phyloP scores from a whole-genome alignment of 768 basidiomycete genomes.

The Macrocybe gigantea region DNA sequence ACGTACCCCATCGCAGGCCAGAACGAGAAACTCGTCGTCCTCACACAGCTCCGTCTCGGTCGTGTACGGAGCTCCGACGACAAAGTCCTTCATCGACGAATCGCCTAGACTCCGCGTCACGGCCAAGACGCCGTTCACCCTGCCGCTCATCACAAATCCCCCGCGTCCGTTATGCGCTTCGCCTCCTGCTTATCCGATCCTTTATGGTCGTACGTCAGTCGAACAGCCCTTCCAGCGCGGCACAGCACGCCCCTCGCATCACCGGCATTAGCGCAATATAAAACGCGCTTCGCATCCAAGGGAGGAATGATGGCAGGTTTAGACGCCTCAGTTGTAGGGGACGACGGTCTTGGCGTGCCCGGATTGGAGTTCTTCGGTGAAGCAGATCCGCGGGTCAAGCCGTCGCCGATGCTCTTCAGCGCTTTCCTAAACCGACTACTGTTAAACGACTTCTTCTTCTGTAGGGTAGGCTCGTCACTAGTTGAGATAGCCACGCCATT shows the following conservation, averaged over 20 bases:
- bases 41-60: constrained; percentile 93
- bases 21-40: constrained; percentile 89
- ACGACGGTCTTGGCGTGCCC: constrained; percentile 27
- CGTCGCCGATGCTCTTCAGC: constrained; percentile 29
- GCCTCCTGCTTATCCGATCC: constrained; percentile 96
- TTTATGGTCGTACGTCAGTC: constrained; percentile 98
- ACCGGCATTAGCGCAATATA: constrained; percentile 96
- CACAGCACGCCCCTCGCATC: constrained; percentile 94
- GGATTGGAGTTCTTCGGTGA: constrained; percentile 25
- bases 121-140: constrained; percentile 95
- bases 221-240: constrained; percentile 82
- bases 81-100: constrained; percentile 99
- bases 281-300: constrained; percentile 55
- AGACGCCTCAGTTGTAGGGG: constrained; percentile 23
- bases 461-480: constrained; percentile 18
- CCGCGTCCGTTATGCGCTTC: constrained; percentile 95
- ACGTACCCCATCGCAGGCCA: constrained; percentile 97
- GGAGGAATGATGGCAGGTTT: constrained; percentile 38
- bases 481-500: constrained; percentile 1
- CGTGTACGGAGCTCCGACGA: constrained; percentile 96
- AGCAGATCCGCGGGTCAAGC: constrained; percentile 32
- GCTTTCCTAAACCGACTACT: constrained; percentile 51
- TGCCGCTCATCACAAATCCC: constrained; percentile 99
- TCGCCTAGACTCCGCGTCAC: constrained; percentile 96
- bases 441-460: constrained; percentile 36